A percentile compares a stretch with the other conserved stretches of the same genome.
phyloP scores from a whole-genome alignment of 331 rosid genomes.

The Acacia pycnantha region DNA sequence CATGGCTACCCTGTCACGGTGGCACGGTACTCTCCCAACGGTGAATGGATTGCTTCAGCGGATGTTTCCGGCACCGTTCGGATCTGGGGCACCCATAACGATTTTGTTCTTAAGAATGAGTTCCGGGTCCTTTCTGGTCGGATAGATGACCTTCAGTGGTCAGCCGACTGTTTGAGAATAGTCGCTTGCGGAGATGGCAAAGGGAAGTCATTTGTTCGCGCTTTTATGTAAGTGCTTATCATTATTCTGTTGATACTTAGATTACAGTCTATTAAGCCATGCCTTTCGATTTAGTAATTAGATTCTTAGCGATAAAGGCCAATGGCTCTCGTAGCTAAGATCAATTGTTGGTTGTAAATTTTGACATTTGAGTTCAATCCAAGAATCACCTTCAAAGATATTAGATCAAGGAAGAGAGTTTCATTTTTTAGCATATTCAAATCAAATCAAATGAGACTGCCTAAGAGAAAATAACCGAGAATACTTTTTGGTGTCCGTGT shows the following conservation, averaged over 20 bases:
- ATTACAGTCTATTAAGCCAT: background rate
- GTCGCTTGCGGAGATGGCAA: constrained; percentile 94
- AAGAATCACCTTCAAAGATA: background rate
- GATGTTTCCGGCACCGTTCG: constrained; percentile 61
- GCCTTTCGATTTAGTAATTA: background rate
- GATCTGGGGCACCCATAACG: background rate
- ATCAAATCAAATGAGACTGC: background rate
- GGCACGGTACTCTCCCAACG: constrained; percentile 80
- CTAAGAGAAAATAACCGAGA: background rate
- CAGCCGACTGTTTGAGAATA: constrained; percentile 76
- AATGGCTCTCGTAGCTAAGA: background rate
- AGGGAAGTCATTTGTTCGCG: constrained; percentile 88
- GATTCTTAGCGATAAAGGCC: background rate
- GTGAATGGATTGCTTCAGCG: background rate
- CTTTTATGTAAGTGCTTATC: constrained; percentile 62
- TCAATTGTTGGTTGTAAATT: background rate
- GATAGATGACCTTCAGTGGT: constrained; percentile 92
- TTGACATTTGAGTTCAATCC: background rate
- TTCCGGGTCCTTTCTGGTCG: constrained; percentile 82
- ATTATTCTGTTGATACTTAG: background rate
- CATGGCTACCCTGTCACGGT: constrained; percentile 88
- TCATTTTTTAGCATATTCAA: background rate
- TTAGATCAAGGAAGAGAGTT: background rate
- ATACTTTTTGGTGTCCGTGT: background rate
- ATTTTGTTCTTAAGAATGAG: constrained; percentile 38